Evolutionary conservation across 202 grass and related monocot species (phyloP).

Genomic region (Eragrostis tef): DNA sequence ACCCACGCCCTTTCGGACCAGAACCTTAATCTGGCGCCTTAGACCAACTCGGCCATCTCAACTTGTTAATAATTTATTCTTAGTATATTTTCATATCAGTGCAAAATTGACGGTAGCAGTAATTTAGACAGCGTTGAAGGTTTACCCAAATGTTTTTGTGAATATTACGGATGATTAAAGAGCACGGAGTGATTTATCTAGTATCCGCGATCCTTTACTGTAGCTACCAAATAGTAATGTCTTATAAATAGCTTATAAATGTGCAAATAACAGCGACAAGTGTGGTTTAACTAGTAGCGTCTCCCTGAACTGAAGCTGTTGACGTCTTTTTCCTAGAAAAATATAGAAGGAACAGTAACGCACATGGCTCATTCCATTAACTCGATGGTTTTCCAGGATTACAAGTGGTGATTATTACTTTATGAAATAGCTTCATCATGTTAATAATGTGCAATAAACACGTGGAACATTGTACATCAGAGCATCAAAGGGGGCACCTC

Average conservation of each 20-base stretch:
- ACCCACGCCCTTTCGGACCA: constrained; percentile 69
- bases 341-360: not conserved
- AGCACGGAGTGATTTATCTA: not conserved
- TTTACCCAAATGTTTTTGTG: not conserved
- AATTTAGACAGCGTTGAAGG: too few relatives aligned
- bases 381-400: not conserved
- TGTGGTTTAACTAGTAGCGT: not conserved
- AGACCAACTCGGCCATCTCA: constrained; percentile 86
- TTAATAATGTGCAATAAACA: not conserved
- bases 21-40: constrained; percentile 78
- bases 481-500: not conserved
- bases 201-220: not conserved
- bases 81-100: too few relatives aligned
- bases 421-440: not conserved
- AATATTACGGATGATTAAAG: not conserved
- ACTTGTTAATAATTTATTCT: not conserved
- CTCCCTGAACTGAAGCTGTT: not conserved
- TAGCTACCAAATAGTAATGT: not conserved
- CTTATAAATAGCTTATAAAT: not conserved
- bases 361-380: not conserved
- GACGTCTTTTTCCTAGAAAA: not conserved
- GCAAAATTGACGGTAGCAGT: too few relatives aligned
- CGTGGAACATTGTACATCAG: not conserved
- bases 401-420: not conserved
- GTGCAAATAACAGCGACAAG: not conserved